Base-by-base conservation (phyloP, 2,329 filamentous ascomycete species). In the Colletotrichum nymphaeae region DNA sequence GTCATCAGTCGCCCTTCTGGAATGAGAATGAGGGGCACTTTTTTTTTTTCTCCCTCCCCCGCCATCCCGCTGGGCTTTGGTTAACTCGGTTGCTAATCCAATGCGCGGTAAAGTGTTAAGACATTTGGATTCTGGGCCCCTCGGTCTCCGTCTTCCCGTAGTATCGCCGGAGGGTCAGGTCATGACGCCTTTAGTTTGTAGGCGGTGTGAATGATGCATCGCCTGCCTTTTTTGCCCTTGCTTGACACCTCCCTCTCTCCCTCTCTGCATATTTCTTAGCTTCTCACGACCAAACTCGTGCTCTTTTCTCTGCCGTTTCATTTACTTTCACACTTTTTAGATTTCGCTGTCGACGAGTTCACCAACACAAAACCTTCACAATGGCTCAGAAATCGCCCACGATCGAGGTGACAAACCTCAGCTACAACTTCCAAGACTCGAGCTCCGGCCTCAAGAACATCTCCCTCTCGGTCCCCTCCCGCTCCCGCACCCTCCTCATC, bases 371-470 rank as follows among this genome's bases (percentile, higher is more conserved):
- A 19, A 16, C 37, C 37, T 6, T 16, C 64, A 26, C 67, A 59
- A 76, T 72, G 24, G 32, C 75, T 66, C 73, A 80, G 63, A 72
- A 76, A 24, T 77, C 84, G 55, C 90, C 93, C 11, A 90, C 92
- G 62, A 94, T 99, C 80, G 84, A 90, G 77, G 93, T 97, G 78
- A 91, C 87, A 52, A 86, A 92, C 82, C 91, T 99, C 67, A 95
- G 91, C 75, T 99, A 98, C 88, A 92, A 90, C 57, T 99, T 98
- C 84, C 94, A 93, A 19, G 94, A 97, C 86, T 93, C 93, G 80
- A 92, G 92, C 57, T 90, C 89, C n/a, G 97, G 96, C 69, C 87
- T 99, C 37, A 85, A 88, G 63, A 84, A 95, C 82, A 89, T 99
- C 78, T 87, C 85, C 30, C 89, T 99, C 67, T 87, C 91, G 74